Base-by-base conservation (phyloP, 192 early-diverging fungal genomes). In the Mortierella claussenii region DNA sequence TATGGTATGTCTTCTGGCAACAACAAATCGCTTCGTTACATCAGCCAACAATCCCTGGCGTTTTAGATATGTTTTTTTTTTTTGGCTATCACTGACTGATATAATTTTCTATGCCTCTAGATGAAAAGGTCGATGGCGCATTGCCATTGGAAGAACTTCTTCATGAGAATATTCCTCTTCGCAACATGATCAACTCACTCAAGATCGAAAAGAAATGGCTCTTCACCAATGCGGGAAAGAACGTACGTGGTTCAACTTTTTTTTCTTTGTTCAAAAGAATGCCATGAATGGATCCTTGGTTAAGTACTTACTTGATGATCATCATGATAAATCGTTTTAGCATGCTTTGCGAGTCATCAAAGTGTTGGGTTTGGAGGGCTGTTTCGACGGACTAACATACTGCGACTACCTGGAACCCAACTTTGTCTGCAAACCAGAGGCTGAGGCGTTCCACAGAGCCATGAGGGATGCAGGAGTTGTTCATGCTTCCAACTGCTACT, bases 361-460 rank as follows among this genome's bases (percentile, higher is more conserved):
- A 21, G 64, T 85, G 23, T 64, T 95, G 30, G 86, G 81, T 0
- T 71, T 95, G 40, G 85, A 84, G 3, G 89, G 92, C 58, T 80
- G 89, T 67, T 93, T 95, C 78, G 91, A 90, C 32, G 90, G 90
- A 15, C 65, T 93, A 45, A 92, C 91, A 3, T 93, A 82, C 59
- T 91, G 90, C 56, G 85, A 95, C 60, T 95, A 95, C 75, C 31
- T 52, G 10, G 82, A 86, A 27, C 85, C 85, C 0, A 56, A 91
- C 60, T 93, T 95, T 68, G 68, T 80, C 9, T 95, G 92, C 75
- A 95, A 95, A 57, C 93, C 93, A 18, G 82, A 83, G 23, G 26
- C 51, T 2, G 71, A 44, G 18, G 80, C 83, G 7, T 91, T 86
- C 62, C 67, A 80, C 26, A 80, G 80, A 36, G 93, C 88, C 8